Percentiles rank a stretch among this genome's conserved stretches.
phyloP scores from a whole-genome alignment of 805 yeast genomes.

The Metschnikowia dekortorum region DNA sequence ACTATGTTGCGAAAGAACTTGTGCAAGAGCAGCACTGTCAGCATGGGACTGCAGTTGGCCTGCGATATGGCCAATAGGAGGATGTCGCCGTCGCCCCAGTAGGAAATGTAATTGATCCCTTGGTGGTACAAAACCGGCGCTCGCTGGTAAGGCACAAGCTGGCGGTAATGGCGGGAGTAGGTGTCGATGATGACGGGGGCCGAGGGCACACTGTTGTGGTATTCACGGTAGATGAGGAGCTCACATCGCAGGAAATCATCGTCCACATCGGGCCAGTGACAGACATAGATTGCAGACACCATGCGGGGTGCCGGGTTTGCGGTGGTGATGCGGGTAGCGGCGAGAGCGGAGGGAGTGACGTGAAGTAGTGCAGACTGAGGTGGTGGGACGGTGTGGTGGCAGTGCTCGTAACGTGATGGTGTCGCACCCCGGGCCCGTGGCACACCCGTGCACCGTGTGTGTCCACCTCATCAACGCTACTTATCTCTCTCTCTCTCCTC shows the following conservation, averaged over 20 bases:
- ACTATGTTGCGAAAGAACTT: constrained; percentile 27
- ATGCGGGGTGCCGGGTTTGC: constrained; percentile 12
- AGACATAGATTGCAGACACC: constrained; percentile 37
- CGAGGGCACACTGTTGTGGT: constrained; percentile 28
- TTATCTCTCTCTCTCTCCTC: no score
- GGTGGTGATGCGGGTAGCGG: background rate
- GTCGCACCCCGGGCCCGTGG: background rate
- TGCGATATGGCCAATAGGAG: constrained; percentile 39
- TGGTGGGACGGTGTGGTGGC: background rate
- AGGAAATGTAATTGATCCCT: constrained; percentile 54
- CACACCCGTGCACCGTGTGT: background rate
- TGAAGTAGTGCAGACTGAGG: background rate
- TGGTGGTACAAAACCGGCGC: constrained; percentile 43
- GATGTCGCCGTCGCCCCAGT: constrained; percentile 43
- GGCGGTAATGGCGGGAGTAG: constrained; percentile 23
- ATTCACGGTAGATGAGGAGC: constrained; percentile 31
- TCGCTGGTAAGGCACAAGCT: constrained; percentile 9
- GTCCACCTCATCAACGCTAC: no score
- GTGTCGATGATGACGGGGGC: constrained; percentile 20
- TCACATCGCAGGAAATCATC: constrained; percentile 23
- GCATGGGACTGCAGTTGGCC: constrained; percentile 54
- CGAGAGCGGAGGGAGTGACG: background rate
- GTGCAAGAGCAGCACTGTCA: constrained; percentile 52
- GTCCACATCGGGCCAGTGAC: constrained; percentile 31
- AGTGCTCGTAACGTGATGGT: background rate